Conservation (phyloP, 345 rosid genomes). For the Euphorbia tirucalli region DNA sequence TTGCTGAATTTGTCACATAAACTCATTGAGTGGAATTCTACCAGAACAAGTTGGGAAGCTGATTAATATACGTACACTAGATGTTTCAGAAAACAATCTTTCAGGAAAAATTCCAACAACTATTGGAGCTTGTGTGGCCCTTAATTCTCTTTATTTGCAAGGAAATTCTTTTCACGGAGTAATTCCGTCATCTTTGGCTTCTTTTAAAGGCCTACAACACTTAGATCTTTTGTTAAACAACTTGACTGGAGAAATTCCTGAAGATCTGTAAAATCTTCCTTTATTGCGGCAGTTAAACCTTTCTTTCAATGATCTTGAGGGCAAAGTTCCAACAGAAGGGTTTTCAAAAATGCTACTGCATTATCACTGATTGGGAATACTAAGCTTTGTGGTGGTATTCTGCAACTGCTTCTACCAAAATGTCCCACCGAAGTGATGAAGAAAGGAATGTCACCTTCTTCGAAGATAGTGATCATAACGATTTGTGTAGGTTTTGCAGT, state of each 20-base stretch:
- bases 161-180: constrained; percentile 29
- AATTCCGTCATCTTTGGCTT: constrained; percentile 34
- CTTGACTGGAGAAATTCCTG: constrained; percentile 33
- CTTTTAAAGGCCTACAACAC: constrained; percentile 18
- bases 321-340: constrained; percentile 34
- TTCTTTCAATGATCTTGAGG: no score
- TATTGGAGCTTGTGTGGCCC: constrained; percentile 22
- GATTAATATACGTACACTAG: constrained; percentile 21
- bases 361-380: constrained; percentile 27
- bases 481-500: not conserved
- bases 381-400: constrained; percentile 41
- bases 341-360: constrained; percentile 31
- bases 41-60: constrained; percentile 20
- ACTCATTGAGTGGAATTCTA: constrained; percentile 28
- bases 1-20: constrained; percentile 23
- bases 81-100: constrained; percentile 22
- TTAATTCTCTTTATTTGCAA: constrained; percentile 17
- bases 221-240: constrained; percentile 8
- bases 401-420: constrained; percentile 6
- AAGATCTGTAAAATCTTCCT: not conserved
- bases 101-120: constrained; percentile 28
- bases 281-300: constrained; percentile 20
- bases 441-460: not conserved
- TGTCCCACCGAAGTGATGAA: constrained; percentile 7
- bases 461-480: not conserved